Evolutionary conservation across 352 stramenopile genomes (phyloP), one percentile per base, ranked within the genome.

Genomic region (Phytophthora idaei): DNA sequence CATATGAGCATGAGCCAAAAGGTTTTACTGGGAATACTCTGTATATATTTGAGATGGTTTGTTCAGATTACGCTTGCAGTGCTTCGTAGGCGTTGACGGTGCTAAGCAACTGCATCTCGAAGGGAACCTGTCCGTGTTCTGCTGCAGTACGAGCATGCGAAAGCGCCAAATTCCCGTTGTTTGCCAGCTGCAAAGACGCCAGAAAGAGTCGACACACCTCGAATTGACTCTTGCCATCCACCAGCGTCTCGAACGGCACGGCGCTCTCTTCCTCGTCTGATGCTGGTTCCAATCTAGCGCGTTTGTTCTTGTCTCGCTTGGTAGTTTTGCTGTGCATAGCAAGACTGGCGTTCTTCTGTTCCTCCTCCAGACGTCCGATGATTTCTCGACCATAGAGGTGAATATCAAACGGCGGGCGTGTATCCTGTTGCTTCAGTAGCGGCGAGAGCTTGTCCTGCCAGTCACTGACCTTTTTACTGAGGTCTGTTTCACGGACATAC

Each of bases 151-250:
- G 75, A 32, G 71, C 87, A 57, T 97, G 90, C 15, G 87, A 73
- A 29, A 97, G 77, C 41, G 83, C 74, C 21, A 97, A 85, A 66
- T 96, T 97, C 6, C 91, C 91, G 48, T 78, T 96, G 73, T 97
- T 97, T 15, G 91, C 90, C 17, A 98, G 84, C 78, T 98, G 92
- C 48, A 98, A 69, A 10, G 89, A 96, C 14, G 92, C 90, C 44
- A 98, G 76, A 65, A 98, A 98, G 64, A 95, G 78, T 1, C 92
- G 91, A 67, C 88, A 96, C 2, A 98, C 89, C 57, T 98, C 81
- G 50, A 83, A 94, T 54, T 76, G 73, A 44, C 64, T 78, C 50
- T 84, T 80, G 21, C 83, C 81, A 25, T 66, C 60, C 34, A 90
- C 83, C 60, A 94, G 66, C 5, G 73, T 71, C 27, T 77, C 77